These are phyloP conservation scores for Sclerospora graminicola DNA, from an alignment of 352 stramenopile genomes.

Conservation along the genomic window DNA sequence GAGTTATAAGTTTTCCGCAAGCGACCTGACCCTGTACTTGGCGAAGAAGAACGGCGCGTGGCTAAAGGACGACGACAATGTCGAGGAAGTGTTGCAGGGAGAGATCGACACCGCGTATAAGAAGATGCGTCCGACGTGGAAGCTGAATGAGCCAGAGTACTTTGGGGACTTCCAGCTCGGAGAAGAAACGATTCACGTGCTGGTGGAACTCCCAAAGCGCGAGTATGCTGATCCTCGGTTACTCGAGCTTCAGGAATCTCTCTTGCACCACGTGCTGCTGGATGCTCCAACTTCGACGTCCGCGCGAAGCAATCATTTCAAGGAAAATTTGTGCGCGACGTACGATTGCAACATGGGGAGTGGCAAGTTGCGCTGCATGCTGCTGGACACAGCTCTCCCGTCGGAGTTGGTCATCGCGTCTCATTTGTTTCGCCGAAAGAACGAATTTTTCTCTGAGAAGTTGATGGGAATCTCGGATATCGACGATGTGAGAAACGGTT, in stretches of 20 bases:
- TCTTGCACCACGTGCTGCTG: conserved; percentile 6
- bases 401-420: conserved; percentile 8
- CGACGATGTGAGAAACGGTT: conserved; percentile 12
- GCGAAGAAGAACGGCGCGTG: no score
- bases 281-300: background rate
- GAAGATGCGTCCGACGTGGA: no score
- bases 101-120: no score
- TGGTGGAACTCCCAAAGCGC: background rate
- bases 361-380: conserved; percentile 11
- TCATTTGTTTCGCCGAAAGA: conserved; percentile 11
- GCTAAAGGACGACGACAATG: no score
- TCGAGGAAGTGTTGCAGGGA: no score
- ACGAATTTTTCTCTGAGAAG: background rate
- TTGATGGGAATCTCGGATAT: conserved; percentile 8
- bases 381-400: conserved; percentile 8
- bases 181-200: conserved; percentile 1
- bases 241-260: conserved; percentile 1
- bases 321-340: conserved; percentile 2
- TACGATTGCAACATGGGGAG: conserved; percentile 9
- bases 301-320: background rate
- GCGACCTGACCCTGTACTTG: no score
- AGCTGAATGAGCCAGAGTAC: no score
- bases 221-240: background rate
- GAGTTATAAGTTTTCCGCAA: no score
- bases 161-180: no score